Conservation (phyloP, 305 asterid species). For the Nicotiana rustica region DNA sequence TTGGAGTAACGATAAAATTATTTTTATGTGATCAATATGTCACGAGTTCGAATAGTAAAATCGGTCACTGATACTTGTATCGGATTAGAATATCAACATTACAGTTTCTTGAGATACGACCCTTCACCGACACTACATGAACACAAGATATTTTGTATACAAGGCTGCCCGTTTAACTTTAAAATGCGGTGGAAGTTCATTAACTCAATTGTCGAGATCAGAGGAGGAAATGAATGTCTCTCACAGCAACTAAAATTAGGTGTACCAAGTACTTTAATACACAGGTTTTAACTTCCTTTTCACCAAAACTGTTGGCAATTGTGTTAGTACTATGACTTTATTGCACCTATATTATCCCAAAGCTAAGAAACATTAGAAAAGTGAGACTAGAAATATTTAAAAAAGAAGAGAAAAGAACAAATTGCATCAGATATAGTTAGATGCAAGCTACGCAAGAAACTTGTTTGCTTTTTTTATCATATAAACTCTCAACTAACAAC, state of each 20-base stretch:
- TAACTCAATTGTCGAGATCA: neutral
- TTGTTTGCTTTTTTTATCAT: neutral
- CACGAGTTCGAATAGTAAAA: too few relatives aligned
- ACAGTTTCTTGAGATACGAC: too few relatives aligned
- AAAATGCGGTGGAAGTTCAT: too few relatives aligned
- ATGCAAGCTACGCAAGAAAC: neutral
- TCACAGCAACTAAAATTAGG: conserved; percentile 14
- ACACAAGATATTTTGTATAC: too few relatives aligned
- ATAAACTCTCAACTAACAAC: conserved; percentile 28
- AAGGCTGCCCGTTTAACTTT: too few relatives aligned
- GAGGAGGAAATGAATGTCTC: neutral
- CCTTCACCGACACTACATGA: too few relatives aligned
- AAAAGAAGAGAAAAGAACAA: neutral
- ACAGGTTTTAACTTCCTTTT: neutral
- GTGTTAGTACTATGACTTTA: neutral
- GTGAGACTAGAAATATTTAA: neutral
- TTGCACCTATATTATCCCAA: neutral
- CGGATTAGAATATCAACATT: too few relatives aligned
- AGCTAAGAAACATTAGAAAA: neutral
- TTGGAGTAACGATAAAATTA: too few relatives aligned
- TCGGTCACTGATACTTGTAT: too few relatives aligned
- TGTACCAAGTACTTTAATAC: conserved; percentile 4
- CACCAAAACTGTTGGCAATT: conserved; percentile 16
- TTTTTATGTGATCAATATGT: too few relatives aligned
- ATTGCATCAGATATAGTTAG: neutral